A percentile compares a stretch with the other conserved stretches of the same genome.
Conservation (phyloP, 1,284 basidiomycete species). For the Porogramme epimiltina region DNA sequence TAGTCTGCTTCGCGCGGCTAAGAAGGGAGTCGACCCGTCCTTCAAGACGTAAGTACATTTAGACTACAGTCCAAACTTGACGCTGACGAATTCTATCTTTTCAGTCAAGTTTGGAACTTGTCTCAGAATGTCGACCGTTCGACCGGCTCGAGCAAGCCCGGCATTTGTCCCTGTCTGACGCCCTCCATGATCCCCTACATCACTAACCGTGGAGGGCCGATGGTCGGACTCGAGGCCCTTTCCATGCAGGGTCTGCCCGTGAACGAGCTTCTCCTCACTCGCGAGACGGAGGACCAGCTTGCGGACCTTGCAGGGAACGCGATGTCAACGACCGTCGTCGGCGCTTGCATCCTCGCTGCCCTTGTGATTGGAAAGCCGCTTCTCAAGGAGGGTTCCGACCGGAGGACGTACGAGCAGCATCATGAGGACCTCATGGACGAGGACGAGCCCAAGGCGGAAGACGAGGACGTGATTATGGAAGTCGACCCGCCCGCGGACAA, state of each 20-base stretch:
- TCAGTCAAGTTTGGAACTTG: slow-evolving; percentile 91
- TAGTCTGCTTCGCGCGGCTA: slow-evolving; percentile 79
- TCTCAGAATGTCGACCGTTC: slow-evolving; percentile 95
- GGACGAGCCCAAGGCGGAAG: slow-evolving; percentile 29
- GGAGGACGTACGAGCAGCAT: slow-evolving; percentile 64
- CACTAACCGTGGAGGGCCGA: slow-evolving; percentile 94
- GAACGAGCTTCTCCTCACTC: slow-evolving; percentile 88
- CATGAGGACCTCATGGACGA: slow-evolving; percentile 38
- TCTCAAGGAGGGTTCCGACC: slow-evolving; percentile 65
- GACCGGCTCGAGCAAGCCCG: slow-evolving; percentile 78
- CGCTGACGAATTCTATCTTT: background rate
- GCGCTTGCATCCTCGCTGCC: slow-evolving; percentile 86
- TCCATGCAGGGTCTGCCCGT: slow-evolving; percentile 94
- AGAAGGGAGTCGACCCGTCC: slow-evolving; percentile 79
- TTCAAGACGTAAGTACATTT: slow-evolving; percentile 81
- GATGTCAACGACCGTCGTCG: slow-evolving; percentile 96
- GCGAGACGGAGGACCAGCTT: slow-evolving; percentile 92
- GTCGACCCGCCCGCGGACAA: slow-evolving; percentile 40
- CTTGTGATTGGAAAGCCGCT: slow-evolving; percentile 69
- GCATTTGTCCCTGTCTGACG: slow-evolving; percentile 90
- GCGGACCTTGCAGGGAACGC: slow-evolving; percentile 96
- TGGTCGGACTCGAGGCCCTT: slow-evolving; percentile 91
- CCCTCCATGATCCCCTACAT: slow-evolving; percentile 97
- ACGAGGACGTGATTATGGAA: slow-evolving; percentile 26
- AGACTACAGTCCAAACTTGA: background rate